These are phyloP conservation scores for Ochetophila trinervis DNA, from an alignment of 306 rosid genomes.

Conservation along the genomic window DNA sequence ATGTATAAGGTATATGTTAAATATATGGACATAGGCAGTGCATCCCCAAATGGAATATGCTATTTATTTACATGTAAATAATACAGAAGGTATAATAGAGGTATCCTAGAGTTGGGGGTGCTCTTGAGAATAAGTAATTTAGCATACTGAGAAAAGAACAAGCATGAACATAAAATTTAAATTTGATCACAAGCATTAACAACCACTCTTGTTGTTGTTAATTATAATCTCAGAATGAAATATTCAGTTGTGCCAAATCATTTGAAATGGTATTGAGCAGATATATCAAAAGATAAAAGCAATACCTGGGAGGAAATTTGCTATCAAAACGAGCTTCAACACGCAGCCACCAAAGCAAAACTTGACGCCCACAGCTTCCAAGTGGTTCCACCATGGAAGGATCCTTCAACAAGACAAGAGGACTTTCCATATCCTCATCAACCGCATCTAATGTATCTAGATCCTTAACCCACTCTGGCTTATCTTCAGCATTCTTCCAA, in stretches of 20 bases:
- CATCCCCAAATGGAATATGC: no score
- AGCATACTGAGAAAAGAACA: not conserved
- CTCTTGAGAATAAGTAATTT: not conserved
- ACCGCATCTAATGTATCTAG: conserved; percentile 52
- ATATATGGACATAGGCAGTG: no score
- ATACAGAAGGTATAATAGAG: no score
- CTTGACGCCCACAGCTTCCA: conserved; percentile 91
- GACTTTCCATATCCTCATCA: conserved; percentile 63
- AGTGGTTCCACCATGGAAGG: conserved; percentile 83
- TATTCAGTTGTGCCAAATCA: conserved; percentile 9
- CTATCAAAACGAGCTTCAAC: conserved; percentile 99
- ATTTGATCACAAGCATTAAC: not conserved
- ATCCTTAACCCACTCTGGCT: conserved; percentile 84
- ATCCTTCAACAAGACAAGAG: conserved; percentile 78
- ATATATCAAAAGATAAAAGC: conserved; percentile 22
- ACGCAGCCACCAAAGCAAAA: conserved; percentile 94
- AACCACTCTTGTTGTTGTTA: not conserved
- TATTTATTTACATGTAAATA: no score
- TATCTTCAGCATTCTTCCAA: conserved; percentile 73
- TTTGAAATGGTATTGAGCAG: not conserved
- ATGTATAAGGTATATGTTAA: no score
- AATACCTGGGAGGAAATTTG: conserved; percentile 89
- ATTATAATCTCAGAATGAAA: conserved; percentile 4
- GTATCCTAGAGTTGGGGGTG: not conserved
- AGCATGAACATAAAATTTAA: not conserved